These are phyloP conservation scores for Citrullus colocynthis DNA, from an alignment of 306 rosid species.

Conservation along the genomic window DNA sequence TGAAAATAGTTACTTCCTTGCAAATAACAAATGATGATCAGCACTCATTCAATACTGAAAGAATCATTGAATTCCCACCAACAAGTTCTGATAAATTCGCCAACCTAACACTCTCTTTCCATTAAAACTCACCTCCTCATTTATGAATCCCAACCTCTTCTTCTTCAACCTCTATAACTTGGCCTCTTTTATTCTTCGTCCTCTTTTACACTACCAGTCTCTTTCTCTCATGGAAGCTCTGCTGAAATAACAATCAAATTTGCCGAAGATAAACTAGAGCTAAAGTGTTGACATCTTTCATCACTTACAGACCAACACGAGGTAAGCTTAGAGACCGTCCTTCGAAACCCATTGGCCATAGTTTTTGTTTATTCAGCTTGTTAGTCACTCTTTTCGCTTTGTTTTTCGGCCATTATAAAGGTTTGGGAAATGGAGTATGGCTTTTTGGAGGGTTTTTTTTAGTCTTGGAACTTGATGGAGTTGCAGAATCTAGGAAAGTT, in stretches of 20 bases:
- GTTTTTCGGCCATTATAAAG: not conserved
- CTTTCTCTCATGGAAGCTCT: not conserved
- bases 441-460: not conserved
- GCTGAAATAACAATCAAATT: conserved; percentile 1
- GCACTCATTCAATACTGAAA: conserved; percentile 11
- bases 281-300: conserved; percentile 17
- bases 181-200: not conserved
- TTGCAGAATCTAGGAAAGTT: conserved; percentile 19
- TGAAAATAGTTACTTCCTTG: not conserved
- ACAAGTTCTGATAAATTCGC: conserved; percentile 37
- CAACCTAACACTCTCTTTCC: conserved; percentile 24
- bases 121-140: conserved; percentile 24
- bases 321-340: conserved; percentile 36
- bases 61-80: conserved; percentile 69
- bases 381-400: not conserved
- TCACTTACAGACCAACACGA: not conserved
- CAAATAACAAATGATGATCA: conserved; percentile 4
- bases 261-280: conserved; percentile 16
- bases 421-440: conserved; percentile 11
- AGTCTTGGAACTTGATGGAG: conserved; percentile 12
- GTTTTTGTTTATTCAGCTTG: not conserved
- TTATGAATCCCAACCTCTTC: conserved; percentile 32
- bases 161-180: not conserved
- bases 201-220: not conserved
- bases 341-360: conserved; percentile 5